Percentiles rank a stretch among this genome's conserved stretches.
phyloP scores from a whole-genome alignment of 2,329 filamentous ascomycete species.

The Beauveria medogensis region DNA sequence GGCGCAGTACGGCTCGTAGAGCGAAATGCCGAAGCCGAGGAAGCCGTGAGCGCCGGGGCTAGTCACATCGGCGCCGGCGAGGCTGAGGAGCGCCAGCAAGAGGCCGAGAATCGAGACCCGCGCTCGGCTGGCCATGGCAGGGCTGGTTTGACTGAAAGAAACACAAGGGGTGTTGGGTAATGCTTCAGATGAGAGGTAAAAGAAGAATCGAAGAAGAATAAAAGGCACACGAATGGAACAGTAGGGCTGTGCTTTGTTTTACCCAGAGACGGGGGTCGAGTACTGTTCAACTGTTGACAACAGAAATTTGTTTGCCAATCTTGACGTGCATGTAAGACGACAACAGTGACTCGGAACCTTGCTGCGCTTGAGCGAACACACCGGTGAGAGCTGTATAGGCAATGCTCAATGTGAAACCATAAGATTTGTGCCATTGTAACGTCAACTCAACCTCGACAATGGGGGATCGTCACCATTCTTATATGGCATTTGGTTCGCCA shows the following conservation, averaged over 20 bases:
- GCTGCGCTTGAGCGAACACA: background rate
- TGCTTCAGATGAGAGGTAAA: background rate
- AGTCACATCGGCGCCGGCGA: background rate
- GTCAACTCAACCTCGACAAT: background rate
- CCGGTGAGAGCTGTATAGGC: background rate
- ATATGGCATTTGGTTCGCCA: background rate
- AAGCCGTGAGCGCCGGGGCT: conserved; percentile 11
- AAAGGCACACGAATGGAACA: background rate
- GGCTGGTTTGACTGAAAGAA: background rate
- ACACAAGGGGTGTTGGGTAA: no score
- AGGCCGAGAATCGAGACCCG: background rate
- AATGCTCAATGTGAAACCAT: background rate
- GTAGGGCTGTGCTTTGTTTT: background rate
- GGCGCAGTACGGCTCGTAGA: conserved; percentile 23
- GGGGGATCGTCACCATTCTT: background rate
- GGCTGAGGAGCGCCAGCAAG: background rate
- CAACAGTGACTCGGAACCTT: background rate
- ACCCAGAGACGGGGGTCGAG: background rate
- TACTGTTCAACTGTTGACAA: background rate
- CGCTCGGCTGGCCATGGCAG: background rate
- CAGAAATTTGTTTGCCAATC: background rate
- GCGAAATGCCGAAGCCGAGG: conserved; percentile 15
- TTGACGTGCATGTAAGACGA: background rate
- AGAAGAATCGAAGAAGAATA: background rate
- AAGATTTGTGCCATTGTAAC: background rate